phyloP scores from a whole-genome alignment of 179 eudicot species.

The Spinacia oleracea region DNA sequence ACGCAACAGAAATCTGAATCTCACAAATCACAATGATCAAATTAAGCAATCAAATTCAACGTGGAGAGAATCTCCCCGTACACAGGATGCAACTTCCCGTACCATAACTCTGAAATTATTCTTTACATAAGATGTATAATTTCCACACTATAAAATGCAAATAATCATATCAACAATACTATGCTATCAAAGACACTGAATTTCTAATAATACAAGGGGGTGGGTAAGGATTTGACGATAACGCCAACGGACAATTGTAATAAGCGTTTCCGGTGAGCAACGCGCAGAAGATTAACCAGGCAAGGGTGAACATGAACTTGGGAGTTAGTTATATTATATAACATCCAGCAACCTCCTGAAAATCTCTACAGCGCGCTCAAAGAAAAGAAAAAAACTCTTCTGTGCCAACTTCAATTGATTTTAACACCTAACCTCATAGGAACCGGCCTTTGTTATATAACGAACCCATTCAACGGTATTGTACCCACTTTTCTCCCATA shows the following conservation, averaged over 20 bases:
- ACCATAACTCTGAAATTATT: constrained; percentile 14
- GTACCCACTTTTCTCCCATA: constrained; percentile 99
- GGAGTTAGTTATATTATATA: not conserved
- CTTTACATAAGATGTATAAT: constrained; percentile 27
- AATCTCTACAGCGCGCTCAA: constrained; percentile 14
- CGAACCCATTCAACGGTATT: constrained; percentile 99
- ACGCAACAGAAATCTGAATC: not conserved
- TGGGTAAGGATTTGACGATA: not conserved
- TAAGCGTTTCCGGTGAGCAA: not conserved
- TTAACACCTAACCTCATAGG: constrained; percentile 92
- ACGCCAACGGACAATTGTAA: not conserved
- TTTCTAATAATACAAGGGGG: constrained; percentile 25
- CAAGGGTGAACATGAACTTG: constrained; percentile 7
- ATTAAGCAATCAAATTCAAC: not conserved
- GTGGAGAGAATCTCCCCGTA: not conserved
- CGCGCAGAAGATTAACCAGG: constrained; percentile 14
- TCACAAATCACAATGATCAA: not conserved
- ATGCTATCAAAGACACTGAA: constrained; percentile 27
- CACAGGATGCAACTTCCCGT: not conserved
- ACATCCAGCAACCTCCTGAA: constrained; percentile 15
- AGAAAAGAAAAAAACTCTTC: constrained; percentile 4
- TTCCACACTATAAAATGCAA: constrained; percentile 24
- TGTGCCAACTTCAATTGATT: constrained; percentile 5
- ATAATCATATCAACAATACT: constrained; percentile 40
- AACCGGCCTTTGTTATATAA: constrained; percentile 97